phyloP scores from a whole-genome alignment of 176 grass and related monocot genomes.

The Areca catechu region DNA sequence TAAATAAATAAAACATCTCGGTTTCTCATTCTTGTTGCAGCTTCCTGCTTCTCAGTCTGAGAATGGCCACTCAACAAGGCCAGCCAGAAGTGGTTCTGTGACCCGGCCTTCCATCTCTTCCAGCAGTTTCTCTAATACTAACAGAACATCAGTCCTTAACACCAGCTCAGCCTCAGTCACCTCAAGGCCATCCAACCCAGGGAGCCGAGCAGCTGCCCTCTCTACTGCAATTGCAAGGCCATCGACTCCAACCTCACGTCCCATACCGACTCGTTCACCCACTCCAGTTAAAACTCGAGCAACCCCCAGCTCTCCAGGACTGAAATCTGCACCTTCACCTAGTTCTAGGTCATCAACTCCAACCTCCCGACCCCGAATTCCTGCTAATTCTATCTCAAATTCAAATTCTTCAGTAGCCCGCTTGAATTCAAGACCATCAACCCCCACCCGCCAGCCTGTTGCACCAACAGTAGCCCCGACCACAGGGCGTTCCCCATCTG shows the following conservation, averaged over 20 bases:
- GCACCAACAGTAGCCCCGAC: constrained; percentile 32
- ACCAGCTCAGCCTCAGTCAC: constrained; percentile 51
- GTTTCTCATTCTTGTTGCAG: constrained; percentile 37
- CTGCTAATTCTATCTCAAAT: constrained; percentile 36
- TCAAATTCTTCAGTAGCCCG: constrained; percentile 28
- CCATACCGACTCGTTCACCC: constrained; percentile 44
- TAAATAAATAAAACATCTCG: too few species aligned
- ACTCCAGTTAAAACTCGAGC: constrained; percentile 55
- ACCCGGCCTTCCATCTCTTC: constrained; percentile 47
- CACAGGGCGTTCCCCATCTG: constrained; percentile 49
- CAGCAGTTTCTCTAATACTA: constrained; percentile 26
- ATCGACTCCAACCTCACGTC: constrained; percentile 35
- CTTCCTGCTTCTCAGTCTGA: constrained; percentile 52
- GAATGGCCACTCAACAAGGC: constrained; percentile 46
- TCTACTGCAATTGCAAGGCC: constrained; percentile 32
- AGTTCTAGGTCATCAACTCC: constrained; percentile 75
- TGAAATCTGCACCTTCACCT: constrained; percentile 31
- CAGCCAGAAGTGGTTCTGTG: constrained; percentile 64
- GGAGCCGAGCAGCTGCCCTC: constrained; percentile 37
- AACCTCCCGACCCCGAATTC: constrained; percentile 33
- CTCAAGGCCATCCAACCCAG: constrained; percentile 68
- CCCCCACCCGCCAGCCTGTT: constrained; percentile 44
- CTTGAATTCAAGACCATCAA: constrained; percentile 63
- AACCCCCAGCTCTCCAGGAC: constrained; percentile 15
- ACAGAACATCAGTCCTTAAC: constrained; percentile 48